Conservation (phyloP, 2,329 filamentous ascomycete genomes). For the Berkeleyomyces basicola region DNA sequence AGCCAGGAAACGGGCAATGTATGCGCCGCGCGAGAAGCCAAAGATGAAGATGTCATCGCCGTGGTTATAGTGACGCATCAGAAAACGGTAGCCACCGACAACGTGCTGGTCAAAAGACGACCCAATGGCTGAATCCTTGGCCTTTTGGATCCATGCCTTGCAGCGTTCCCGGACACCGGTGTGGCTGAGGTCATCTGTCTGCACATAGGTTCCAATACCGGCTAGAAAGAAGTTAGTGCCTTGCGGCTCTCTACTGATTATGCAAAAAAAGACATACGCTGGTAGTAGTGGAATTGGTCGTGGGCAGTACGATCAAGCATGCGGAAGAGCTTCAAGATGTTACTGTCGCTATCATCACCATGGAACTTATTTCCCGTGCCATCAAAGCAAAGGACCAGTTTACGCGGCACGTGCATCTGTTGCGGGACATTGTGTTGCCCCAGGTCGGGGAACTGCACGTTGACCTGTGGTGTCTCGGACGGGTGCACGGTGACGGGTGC, state of each 20-base stretch:
- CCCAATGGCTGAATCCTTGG: constrained; percentile 65
- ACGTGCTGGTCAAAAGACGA: constrained; percentile 71
- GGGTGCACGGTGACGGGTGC: background rate
- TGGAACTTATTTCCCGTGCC: constrained; percentile 48
- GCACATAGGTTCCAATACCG: constrained; percentile 58
- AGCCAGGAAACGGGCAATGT: constrained; percentile 58
- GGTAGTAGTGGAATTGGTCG: constrained; percentile 48
- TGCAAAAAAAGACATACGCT: constrained; percentile 29
- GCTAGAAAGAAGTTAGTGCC: constrained; percentile 22
- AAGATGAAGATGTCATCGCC: constrained; percentile 55
- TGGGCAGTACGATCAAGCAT: constrained; percentile 48
- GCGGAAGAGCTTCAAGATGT: constrained; percentile 53
- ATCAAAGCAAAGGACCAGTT: constrained; percentile 45
- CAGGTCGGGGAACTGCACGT: background rate
- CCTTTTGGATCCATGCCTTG: constrained; percentile 51
- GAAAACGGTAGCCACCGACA: constrained; percentile 64
- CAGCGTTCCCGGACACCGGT: constrained; percentile 39
- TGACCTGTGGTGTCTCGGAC: background rate
- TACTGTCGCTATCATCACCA: constrained; percentile 45
- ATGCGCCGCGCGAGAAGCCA: constrained; percentile 56
- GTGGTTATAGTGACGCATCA: constrained; percentile 55
- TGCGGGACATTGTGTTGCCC: background rate
- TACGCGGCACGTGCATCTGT: constrained; percentile 20
- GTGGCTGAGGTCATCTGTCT: constrained; percentile 41
- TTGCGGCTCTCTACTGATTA: background rate